Evolutionary conservation across 768 basidiomycete species (phyloP).

Genomic region (Rhizopogon salebrosus): DNA sequence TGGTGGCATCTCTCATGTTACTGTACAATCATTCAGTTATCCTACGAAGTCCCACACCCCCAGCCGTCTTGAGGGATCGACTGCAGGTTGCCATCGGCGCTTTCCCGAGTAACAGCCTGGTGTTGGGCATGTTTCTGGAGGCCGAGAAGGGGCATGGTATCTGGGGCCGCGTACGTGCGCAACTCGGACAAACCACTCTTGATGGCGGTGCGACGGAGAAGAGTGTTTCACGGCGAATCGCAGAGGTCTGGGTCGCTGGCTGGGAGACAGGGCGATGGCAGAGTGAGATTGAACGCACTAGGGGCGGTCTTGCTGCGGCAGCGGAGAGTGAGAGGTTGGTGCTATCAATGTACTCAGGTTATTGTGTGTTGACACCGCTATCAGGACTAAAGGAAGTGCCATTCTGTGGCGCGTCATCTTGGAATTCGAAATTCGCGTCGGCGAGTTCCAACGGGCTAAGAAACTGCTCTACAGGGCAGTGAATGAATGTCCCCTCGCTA

Average conservation of each 20-base stretch:
- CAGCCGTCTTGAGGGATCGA: slow-evolving; percentile 52
- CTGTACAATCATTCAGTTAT: slow-evolving; percentile 53
- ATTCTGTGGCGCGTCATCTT: slow-evolving; percentile 70
- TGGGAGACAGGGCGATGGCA: slow-evolving; percentile 75
- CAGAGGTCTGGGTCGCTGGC: slow-evolving; percentile 76
- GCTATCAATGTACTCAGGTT: not conserved
- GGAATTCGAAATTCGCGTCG: slow-evolving; percentile 69
- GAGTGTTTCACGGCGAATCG: slow-evolving; percentile 49
- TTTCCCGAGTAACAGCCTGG: slow-evolving; percentile 67
- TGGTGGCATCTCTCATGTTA: slow-evolving; percentile 50
- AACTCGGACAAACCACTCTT: slow-evolving; percentile 41
- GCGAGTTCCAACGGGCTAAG: slow-evolving; percentile 58
- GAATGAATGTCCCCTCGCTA: slow-evolving; percentile 67
- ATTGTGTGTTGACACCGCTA: slow-evolving; percentile 4
- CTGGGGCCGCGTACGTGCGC: slow-evolving; percentile 65
- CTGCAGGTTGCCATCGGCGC: slow-evolving; percentile 46
- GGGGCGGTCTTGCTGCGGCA: slow-evolving; percentile 57
- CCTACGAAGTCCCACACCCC: slow-evolving; percentile 54
- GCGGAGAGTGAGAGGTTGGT: slow-evolving; percentile 64
- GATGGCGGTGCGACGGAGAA: slow-evolving; percentile 41
- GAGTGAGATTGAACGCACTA: slow-evolving; percentile 63
- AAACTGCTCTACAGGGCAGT: slow-evolving; percentile 70
- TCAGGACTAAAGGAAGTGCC: slow-evolving; percentile 61
- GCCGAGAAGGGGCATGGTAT: slow-evolving; percentile 71
- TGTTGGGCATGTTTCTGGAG: slow-evolving; percentile 72